Base-by-base conservation (phyloP, 1,139 yeast species). In the Taphrina flavorubra region DNA sequence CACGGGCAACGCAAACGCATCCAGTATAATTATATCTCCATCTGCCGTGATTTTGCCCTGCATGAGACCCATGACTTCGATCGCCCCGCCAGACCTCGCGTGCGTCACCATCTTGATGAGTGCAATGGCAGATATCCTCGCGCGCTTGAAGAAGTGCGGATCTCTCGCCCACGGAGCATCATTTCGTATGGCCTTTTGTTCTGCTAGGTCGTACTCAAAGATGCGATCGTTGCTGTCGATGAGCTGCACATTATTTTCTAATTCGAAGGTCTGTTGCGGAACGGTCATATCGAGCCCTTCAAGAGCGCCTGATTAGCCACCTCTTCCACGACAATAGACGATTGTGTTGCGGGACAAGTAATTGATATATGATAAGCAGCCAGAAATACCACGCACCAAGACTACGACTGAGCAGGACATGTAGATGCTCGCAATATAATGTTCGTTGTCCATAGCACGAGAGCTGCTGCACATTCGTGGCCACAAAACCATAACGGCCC, bases 41-140 rank as follows among this genome's bases (percentile, higher is more conserved):
- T 62, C 59, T 0, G 81, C 84, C 2, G 82, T 78, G 11, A 90
- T 83, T 73, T 87, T 87, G 0, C 98, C 98, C 0, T 94, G 85
- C 78, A 94, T 82, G 88, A 92, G 89, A 3, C 98, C 98, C 98
- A 94, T 92, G 14, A 94, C 86, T 77, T 94, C 99, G 59, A 91
- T 87, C n/a, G 89, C 81, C 0, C 96, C 97, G 5, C 98, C 98
- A 0, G 86, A 81, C 47, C 89, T 81, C 0, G 98, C 95, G 78
- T 92, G 97, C 42, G 85, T 81, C 2, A 73, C 72, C 91, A 92
- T 92, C 76, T 92, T 90, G 71, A 86, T 79, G 59, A 90, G 78
- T 0, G 97, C 97, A 56, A 90, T 77, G 2, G 92, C 82, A 6
- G 97, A 89, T 1, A 94, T 83, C 70, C 85, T 82, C 2, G 86